Evolutionary conservation across 257 asterid species (phyloP), one percentile per base, ranked within the genome.

Genomic region (Solanum virginianum): DNA sequence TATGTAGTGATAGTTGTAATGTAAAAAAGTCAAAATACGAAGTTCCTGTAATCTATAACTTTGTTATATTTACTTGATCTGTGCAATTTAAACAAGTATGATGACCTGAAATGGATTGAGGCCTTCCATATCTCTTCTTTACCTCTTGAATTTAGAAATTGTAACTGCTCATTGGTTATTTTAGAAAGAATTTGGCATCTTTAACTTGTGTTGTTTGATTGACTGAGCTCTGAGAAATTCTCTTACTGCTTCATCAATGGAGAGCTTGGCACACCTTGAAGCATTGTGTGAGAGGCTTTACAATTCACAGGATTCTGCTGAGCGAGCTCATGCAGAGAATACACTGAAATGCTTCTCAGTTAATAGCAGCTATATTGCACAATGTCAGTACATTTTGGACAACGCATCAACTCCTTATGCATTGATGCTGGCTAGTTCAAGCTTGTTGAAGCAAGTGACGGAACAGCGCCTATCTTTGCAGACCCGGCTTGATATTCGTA

Each of bases 401-500:
- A 93, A 95, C 87, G 98, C 99, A 80, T 92, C 92, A 89, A 94
- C 99, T 85, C 99, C 99, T 82, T 96, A 96, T 82, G 98, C 99
- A 12, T 87, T 96, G 95, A 95, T 96, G 98, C 92, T 96, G 95
- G 99, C 99, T 80, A 96, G 99, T 90, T 95, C 99, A 85, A 95
- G 99, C 95, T 92, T 96, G 95, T 92, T 95, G 96, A 96, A 96
- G 94, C 99, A 96, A 96, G 99, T 96, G 89, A 94, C 99, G 8
- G 99, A 95, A 85, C 98, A 95, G 70, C 92, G 93, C 88, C 97
- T 96, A 88, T 93, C 97, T 54, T 90, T 92, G 94, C 98, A 95
- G 92, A 98, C 95, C 79, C 98, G 99, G 90, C 97, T 96, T 89
- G 99, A 96, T 91, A 95, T 96, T 92, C 94, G 99, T 96, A 95